phyloP scores from a whole-genome alignment of 1,284 basidiomycete genomes.

The Rhodofomes roseus region DNA sequence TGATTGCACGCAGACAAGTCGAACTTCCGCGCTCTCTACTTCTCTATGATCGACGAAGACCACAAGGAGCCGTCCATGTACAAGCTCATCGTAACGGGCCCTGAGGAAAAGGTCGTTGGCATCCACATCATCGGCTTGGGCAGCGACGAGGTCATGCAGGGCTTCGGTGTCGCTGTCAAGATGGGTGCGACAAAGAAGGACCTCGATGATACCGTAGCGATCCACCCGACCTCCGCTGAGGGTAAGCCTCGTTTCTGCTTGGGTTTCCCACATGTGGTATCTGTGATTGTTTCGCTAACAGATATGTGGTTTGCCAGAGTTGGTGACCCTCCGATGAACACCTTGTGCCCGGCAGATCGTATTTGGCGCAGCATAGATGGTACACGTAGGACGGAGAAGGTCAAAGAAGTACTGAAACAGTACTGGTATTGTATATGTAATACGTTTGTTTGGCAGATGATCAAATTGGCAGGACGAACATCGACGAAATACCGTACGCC shows the following conservation, averaged over 20 bases:
- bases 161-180: slow-evolving; percentile 93
- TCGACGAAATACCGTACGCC: too few species aligned
- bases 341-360: not conserved
- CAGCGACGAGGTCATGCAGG: slow-evolving; percentile 91
- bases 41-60: slow-evolving; percentile 80
- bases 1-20: slow-evolving; percentile 53
- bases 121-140: slow-evolving; percentile 91
- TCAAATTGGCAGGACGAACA: not conserved
- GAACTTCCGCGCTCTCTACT: slow-evolving; percentile 82
- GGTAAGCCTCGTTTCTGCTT: slow-evolving; percentile 39
- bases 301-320: slow-evolving; percentile 25
- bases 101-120: slow-evolving; percentile 92
- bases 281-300: slow-evolving; percentile 11
- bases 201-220: slow-evolving; percentile 87
- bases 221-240: slow-evolving; percentile 82
- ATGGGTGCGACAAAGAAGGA: slow-evolving; percentile 91
- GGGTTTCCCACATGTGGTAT: not conserved
- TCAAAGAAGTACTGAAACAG: not conserved
- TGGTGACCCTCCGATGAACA: slow-evolving; percentile 36
- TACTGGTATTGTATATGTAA: not conserved
- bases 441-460: not conserved
- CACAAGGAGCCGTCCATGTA: slow-evolving; percentile 93
- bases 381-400: not conserved
- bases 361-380: not conserved
- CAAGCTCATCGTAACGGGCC: slow-evolving; percentile 86